Base-by-base conservation (phyloP, 176 grass and related monocot species). In the Tillandsia fasciculata region DNA sequence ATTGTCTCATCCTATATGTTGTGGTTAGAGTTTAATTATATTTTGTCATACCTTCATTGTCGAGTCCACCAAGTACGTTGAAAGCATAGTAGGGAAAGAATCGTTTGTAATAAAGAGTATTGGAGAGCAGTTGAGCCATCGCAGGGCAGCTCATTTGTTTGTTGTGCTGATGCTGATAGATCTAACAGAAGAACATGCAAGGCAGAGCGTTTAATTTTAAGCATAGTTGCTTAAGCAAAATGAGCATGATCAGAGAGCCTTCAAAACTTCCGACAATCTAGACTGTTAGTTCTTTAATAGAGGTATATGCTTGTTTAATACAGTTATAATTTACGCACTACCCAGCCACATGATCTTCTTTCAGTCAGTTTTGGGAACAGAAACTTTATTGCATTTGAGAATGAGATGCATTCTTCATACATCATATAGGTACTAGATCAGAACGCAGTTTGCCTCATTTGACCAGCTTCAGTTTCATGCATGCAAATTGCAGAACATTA, bases 51-150 rank as follows among this genome's bases (percentile, higher is more conserved):
- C 93, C 93, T 83, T 96, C 89, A 70, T 72, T 97, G 66, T 97
- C 93, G 59, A 96, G 88, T 10, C 93, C 89, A 74, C 93, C 93
- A 51, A 96, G 84, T 26, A 96, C 84, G 68, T 96, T 96, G 64
- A 96, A 96, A 68, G 93, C 89, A 4, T 96, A 96, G 52, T 96
- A 96, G 13, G 93, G 93, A 76, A 96, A 96, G 71, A 96, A 96
- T 8, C 93, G 83, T 78, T 96, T 96, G 81, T 92, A 96, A 79
- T 96, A 96, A 63, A 92, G 74, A 17, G 93, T 96, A 65, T 96
- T 96, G 17, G 93, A 96, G 69, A 96, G 82, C 52, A 96, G 79
- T 57, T 93, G 89, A 70, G 83, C 94, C 94, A 99, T 99, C 17
- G 89, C 89, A 15, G 94, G 94, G 63, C 94, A 99, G 64, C 89